Evolutionary conservation across 2,329 filamentous ascomycete species (phyloP).

Genomic region (Clathrospora elynae): DNA sequence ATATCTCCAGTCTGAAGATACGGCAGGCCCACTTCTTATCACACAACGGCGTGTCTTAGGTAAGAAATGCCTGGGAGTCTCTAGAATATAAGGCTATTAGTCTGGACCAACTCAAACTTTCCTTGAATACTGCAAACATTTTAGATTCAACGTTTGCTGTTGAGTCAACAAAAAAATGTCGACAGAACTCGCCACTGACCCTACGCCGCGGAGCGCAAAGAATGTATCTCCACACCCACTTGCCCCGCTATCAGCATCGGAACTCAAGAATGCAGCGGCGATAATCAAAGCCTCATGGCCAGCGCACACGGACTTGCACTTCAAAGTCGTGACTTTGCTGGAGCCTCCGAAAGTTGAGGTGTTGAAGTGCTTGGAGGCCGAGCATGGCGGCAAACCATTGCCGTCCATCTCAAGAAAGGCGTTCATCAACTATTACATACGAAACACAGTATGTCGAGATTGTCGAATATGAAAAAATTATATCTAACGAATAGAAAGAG

Average conservation of each 20-base stretch:
- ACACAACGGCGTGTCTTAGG: constrained; percentile 11
- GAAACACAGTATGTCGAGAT: constrained; percentile 58
- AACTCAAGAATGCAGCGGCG: constrained; percentile 59
- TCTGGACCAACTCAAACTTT: background rate
- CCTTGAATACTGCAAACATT: background rate
- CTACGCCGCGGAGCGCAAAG: constrained; percentile 29
- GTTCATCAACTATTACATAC: constrained; percentile 64
- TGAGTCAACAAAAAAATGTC: constrained; percentile 29
- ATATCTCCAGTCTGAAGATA: constrained; percentile 13
- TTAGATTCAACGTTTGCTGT: background rate
- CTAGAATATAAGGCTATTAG: constrained; percentile 5
- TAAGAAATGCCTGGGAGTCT: constrained; percentile 8
- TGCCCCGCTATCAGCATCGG: constrained; percentile 62
- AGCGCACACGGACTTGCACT: constrained; percentile 60
- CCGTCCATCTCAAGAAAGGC: constrained; percentile 61
- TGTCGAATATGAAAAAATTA: background rate
- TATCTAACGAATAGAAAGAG: constrained; percentile 50
- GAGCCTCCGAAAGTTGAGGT: constrained; percentile 66
- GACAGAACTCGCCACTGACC: constrained; percentile 34
- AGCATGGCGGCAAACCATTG: constrained; percentile 58
- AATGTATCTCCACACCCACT: constrained; percentile 58
- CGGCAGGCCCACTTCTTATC: constrained; percentile 31
- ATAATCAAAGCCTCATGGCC: constrained; percentile 63
- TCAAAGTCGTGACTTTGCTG: constrained; percentile 70
- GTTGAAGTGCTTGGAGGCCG: constrained; percentile 66